These are phyloP conservation scores for Metarhizium sp. DNA, from an alignment of 2,329 filamentous ascomycete species.

Conservation along the genomic window DNA sequence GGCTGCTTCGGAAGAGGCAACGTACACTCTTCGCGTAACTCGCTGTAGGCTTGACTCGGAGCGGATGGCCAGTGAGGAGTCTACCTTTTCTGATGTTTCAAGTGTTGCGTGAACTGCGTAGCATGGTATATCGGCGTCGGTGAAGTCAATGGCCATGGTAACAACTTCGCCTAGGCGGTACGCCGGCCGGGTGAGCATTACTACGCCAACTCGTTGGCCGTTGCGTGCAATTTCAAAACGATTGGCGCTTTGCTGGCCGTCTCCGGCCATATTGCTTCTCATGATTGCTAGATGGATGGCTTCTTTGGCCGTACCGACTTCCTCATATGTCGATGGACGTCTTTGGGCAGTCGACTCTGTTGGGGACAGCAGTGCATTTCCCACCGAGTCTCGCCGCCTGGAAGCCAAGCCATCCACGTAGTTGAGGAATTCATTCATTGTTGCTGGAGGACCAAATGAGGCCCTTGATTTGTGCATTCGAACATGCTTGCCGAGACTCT, in stretches of 20 bases:
- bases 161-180: conserved; percentile 86
- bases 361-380: conserved; percentile 60
- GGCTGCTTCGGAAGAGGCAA: conserved; percentile 69
- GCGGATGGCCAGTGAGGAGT: conserved; percentile 69
- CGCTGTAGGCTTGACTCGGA: conserved; percentile 79
- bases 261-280: conserved; percentile 60
- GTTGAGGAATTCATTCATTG: conserved; percentile 58
- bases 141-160: conserved; percentile 76
- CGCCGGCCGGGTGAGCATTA: conserved; percentile 79
- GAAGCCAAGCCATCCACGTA: conserved; percentile 71
- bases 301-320: conserved; percentile 61
- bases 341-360: conserved; percentile 50
- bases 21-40: conserved; percentile 75
- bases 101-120: conserved; percentile 79
- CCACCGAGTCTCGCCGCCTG: conserved; percentile 42
- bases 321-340: conserved; percentile 44
- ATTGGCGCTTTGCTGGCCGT: conserved; percentile 73
- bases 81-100: conserved; percentile 79
- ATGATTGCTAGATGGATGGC: conserved; percentile 87
- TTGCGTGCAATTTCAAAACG: conserved; percentile 92
- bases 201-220: conserved; percentile 81
- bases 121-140: conserved; percentile 65
- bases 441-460: conserved; percentile 22
- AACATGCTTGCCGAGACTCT: conserved; percentile 25
- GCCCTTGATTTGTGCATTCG: conserved; percentile 18